Evolutionary conservation across 1,284 basidiomycete species (phyloP).

Genomic region (Fistulina hepatica): DNA sequence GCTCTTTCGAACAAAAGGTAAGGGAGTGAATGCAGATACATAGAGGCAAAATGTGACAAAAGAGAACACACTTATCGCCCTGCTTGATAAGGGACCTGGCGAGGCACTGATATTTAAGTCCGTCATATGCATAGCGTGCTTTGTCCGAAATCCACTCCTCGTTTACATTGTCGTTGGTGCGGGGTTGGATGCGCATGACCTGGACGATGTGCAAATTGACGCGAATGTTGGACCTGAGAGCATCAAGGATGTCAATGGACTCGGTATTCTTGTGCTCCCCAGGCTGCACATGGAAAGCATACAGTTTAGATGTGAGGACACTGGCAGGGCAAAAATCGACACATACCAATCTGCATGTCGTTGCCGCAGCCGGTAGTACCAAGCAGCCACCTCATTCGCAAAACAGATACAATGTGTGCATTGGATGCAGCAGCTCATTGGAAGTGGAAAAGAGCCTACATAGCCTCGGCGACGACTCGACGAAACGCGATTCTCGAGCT

Average conservation of each 20-base stretch:
- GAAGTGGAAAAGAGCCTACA: too few species aligned
- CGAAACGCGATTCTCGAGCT: too few species aligned
- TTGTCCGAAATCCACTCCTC: conserved; percentile 99
- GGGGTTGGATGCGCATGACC: conserved; percentile 96
- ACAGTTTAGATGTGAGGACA: conserved; percentile 95
- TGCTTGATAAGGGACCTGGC: conserved; percentile 87
- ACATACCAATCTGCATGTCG: conserved; percentile 97
- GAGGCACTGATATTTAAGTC: conserved; percentile 90
- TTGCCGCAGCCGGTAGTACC: conserved; percentile 97
- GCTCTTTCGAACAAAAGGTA: too few species aligned
- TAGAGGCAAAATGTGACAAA: too few species aligned
- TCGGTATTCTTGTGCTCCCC: conserved; percentile 99
- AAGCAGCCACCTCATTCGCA: conserved; percentile 96
- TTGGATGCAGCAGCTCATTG: conserved; percentile 99
- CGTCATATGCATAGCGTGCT: conserved; percentile 94
- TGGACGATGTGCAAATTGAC: conserved; percentile 92
- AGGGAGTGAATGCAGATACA: too few species aligned
- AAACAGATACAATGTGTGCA: conserved; percentile 99
- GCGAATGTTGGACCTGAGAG: conserved; percentile 93
- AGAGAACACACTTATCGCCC: too few species aligned
- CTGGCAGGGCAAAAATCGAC: conserved; percentile 97
- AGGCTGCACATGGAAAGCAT: conserved; percentile 92
- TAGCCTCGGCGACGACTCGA: too few species aligned
- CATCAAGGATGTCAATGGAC: conserved; percentile 95
- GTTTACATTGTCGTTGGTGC: conserved; percentile 96